Conservation (phyloP, 2,329 filamentous ascomycete species). For the Zasmidium angulare region DNA sequence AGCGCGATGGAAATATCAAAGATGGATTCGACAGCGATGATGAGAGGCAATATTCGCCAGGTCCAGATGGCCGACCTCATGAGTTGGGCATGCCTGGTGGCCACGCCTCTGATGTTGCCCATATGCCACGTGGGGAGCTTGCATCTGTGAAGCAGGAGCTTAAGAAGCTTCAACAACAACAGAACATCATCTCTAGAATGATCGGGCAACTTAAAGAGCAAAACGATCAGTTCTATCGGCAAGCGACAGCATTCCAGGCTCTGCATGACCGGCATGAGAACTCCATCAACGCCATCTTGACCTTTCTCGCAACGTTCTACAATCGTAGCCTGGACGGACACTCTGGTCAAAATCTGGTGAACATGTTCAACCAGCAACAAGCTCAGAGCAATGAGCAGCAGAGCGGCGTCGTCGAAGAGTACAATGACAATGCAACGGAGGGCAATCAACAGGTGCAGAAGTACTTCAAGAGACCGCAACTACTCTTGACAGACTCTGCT, state of each 20-base stretch:
- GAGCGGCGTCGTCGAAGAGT: constrained; percentile 63
- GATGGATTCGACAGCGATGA: constrained; percentile 74
- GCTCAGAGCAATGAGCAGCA: constrained; percentile 35
- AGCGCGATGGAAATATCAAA: constrained; percentile 58
- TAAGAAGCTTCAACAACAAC: constrained; percentile 77
- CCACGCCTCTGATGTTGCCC: constrained; percentile 48
- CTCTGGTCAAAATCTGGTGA: constrained; percentile 73
- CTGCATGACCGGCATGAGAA: constrained; percentile 96
- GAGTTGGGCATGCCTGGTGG: constrained; percentile 33
- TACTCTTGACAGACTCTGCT: constrained; percentile 34
- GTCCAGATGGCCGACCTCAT: constrained; percentile 23
- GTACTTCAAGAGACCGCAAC: constrained; percentile 29
- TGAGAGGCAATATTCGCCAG: constrained; percentile 40
- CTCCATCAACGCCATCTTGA: constrained; percentile 97
- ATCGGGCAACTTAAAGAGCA: constrained; percentile 79
- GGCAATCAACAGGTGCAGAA: constrained; percentile 31
- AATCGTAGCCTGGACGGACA: constrained; percentile 88
- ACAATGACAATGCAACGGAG: constrained; percentile 42
- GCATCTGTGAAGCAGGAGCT: constrained; percentile 76
- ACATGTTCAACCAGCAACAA: constrained; percentile 68
- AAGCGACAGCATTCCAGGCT: constrained; percentile 84
- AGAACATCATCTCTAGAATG: constrained; percentile 79
- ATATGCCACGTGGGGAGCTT: constrained; percentile 70
- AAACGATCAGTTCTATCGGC: constrained; percentile 82
- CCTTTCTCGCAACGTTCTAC: constrained; percentile 95